Base-by-base conservation (phyloP, 768 basidiomycete species). In the Trametopsis cervina region DNA sequence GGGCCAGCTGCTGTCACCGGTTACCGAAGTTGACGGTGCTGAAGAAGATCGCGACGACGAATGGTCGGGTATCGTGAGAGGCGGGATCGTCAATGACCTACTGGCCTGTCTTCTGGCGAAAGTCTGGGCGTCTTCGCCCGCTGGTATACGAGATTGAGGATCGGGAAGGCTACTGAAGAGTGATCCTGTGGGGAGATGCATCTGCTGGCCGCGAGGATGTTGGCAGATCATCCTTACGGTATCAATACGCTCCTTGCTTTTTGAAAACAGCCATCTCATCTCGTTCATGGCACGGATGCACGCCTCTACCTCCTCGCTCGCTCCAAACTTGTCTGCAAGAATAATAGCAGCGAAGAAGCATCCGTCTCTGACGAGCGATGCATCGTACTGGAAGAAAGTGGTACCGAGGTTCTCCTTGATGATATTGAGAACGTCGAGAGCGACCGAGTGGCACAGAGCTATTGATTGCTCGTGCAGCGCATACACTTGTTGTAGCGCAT, bases 341-440 rank as follows among this genome's bases (percentile, higher is more conserved):
- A 92, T 67, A 52, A 85, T 78, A 2, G 81, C 90, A 3, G 89
- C 88, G 57, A 85, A 94, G 73, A 85, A 95, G 58, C 85, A 89
- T 2, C 93, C 93, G 57, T 95, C 92, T 17, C 88, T 78, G 45
- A 93, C 81, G 3, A 94, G 73, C 17, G 85, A 84, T 1, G 90
- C 79, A 61, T 97, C 93, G 73, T 85, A 94, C 56, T 74, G 75
- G 60, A 96, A 91, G 55, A 95, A 77, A 11, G 62, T 51, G 4
- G 63, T 78, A 68, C 56, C 81, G 63, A 69, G 67, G 54, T 62
- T 76, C 51, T 48, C 74, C 67, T 55, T 77, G 64, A 63, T 75
- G 71, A 63, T 67, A 64, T 66, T 26, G 69, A 77, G 47, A 65
- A 76, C 63, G 63, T 71, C 58, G 57, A 67, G 57, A 57, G 75